Evolutionary conservation across 2,329 filamentous ascomycete genomes (phyloP).

Genomic region (Fusarium liriodendri): DNA sequence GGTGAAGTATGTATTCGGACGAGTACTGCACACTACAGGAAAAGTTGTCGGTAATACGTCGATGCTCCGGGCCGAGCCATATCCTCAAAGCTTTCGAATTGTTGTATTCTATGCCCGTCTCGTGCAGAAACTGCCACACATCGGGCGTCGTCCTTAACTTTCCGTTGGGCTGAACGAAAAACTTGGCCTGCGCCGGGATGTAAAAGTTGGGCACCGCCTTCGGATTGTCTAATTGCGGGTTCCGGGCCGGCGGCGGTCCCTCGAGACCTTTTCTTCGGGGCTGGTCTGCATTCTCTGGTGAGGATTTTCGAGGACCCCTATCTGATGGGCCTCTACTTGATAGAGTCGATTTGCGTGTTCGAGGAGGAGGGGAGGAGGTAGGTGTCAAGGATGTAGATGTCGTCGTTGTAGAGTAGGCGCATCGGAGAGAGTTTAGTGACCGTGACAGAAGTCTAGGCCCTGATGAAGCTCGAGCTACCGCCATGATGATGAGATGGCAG

Average conservation of each 20-base stretch:
- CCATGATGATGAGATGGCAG: conserved; percentile 37
- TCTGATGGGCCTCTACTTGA: background rate
- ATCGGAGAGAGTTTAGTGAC: conserved; percentile 12
- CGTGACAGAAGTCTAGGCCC: conserved; percentile 22
- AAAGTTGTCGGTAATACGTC: conserved; percentile 31
- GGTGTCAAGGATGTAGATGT: conserved; percentile 7
- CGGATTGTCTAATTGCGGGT: background rate
- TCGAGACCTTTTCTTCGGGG: conserved; percentile 12
- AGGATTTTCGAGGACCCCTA: background rate
- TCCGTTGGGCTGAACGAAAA: conserved; percentile 38
- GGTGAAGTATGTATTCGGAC: conserved; percentile 47
- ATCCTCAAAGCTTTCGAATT: conserved; percentile 29
- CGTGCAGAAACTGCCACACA: conserved; percentile 43
- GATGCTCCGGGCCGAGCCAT: conserved; percentile 21
- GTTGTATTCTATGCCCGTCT: conserved; percentile 40
- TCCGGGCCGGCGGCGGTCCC: conserved; percentile 1
- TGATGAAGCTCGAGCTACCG: conserved; percentile 34
- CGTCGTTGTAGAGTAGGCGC: conserved; percentile 25
- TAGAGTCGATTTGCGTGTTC: background rate
- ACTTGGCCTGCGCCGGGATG: conserved; percentile 33
- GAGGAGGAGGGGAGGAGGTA: background rate
- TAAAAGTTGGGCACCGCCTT: background rate
- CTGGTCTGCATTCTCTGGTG: background rate
- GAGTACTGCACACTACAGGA: conserved; percentile 42
- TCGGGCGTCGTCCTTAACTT: conserved; percentile 46